Percentiles rank a stretch among this genome's conserved stretches.
Conservation (phyloP, 208 protist species). For the Leishmania tarentolae region DNA sequence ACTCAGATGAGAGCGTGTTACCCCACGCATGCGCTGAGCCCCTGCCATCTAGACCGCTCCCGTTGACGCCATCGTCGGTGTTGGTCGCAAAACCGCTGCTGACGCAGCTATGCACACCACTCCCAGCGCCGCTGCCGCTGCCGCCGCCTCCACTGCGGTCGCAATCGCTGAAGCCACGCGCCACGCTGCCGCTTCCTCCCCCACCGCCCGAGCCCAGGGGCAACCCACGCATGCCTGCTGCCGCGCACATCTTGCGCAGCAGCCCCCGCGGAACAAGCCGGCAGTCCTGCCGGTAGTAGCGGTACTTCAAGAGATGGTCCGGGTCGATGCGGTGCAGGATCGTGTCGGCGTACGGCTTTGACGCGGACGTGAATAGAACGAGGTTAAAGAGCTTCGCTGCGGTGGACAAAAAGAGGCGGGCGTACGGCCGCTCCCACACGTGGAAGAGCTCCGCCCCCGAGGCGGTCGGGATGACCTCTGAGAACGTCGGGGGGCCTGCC, state of each 20-base stretch:
- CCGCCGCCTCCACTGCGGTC: constrained; percentile 4
- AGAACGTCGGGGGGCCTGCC: constrained; percentile 74
- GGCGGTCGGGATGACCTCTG: constrained; percentile 85
- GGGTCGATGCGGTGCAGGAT: constrained; percentile 86
- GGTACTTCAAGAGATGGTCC: constrained; percentile 56
- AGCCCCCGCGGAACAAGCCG: constrained; percentile 53
- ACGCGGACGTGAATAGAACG: constrained; percentile 88
- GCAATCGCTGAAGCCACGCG: not conserved
- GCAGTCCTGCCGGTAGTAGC: constrained; percentile 86
- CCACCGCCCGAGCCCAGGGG: not conserved
- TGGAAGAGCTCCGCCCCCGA: constrained; percentile 85
- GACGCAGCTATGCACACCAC: not conserved
- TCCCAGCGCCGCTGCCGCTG: not conserved
- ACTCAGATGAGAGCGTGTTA: not conserved
- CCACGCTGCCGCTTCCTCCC: not conserved
- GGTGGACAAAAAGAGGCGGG: constrained; percentile 69
- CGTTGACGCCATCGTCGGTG: constrained; percentile 8
- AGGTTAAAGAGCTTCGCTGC: constrained; percentile 82
- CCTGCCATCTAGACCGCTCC: not conserved
- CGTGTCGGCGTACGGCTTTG: constrained; percentile 87
- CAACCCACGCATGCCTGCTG: constrained; percentile 10
- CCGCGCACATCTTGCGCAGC: constrained; percentile 39
- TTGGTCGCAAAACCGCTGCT: constrained; percentile 12
- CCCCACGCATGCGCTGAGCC: not conserved
- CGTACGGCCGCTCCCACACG: constrained; percentile 84